Percentiles rank a stretch among this genome's conserved stretches.
These are phyloP conservation scores for Cucurbita moschata DNA, from an alignment of 306 rosid genomes.

Conservation along the genomic window DNA sequence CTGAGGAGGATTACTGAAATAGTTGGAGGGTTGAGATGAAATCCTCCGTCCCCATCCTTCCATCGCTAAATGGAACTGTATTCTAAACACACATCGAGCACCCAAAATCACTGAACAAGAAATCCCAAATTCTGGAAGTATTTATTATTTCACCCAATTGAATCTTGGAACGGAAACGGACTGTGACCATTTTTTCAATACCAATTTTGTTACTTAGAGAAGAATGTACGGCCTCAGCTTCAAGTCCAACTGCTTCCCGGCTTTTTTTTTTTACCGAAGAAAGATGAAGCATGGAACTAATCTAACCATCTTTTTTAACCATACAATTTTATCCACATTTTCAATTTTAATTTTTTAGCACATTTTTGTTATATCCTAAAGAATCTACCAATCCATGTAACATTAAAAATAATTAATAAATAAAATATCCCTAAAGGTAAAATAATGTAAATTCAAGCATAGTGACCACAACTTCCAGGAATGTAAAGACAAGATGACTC, in stretches of 20 bases:
- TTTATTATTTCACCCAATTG: background rate
- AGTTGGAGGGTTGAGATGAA: slow-evolving; percentile 39
- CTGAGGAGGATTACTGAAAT: slow-evolving; percentile 27
- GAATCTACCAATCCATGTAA: too few species aligned
- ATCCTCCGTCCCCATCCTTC: slow-evolving; percentile 6
- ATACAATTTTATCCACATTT: too few species aligned
- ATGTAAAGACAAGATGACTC: too few species aligned
- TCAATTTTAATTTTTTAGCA: too few species aligned
- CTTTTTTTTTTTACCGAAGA: background rate
- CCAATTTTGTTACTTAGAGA: background rate
- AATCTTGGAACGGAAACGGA: background rate
- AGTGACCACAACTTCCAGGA: too few species aligned
- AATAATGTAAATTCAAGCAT: too few species aligned
- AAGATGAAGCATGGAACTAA: background rate
- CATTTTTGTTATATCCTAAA: too few species aligned
- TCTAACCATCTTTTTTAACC: background rate
- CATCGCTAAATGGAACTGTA: background rate
- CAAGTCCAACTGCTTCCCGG: background rate
- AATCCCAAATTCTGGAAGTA: background rate
- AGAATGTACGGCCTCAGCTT: background rate
- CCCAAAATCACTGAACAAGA: background rate
- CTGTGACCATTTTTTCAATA: background rate
- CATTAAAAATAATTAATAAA: too few species aligned
- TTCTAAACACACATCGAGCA: background rate
- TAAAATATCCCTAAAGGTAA: too few species aligned